phyloP scores from a whole-genome alignment of 75 land plant species.

The Sequoiadendron giganteum region DNA sequence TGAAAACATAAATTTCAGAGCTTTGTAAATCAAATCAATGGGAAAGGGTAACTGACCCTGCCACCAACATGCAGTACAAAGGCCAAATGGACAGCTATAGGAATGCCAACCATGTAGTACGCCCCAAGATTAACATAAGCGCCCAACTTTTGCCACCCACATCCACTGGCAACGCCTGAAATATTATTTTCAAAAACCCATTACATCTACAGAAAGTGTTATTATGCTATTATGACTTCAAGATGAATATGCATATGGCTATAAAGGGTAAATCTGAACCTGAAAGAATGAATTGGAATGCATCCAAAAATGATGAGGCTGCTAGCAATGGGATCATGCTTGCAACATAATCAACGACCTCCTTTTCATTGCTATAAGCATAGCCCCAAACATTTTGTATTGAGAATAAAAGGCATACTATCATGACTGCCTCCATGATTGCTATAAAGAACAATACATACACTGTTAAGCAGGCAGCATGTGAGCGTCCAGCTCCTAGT shows the following conservation, averaged over 20 bases:
- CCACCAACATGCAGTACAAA: too few species aligned
- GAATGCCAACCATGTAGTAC: slow-evolving; percentile 71
- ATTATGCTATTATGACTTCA: background rate
- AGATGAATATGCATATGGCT: background rate
- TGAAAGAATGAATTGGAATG: slow-evolving; percentile 70
- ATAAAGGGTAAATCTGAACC: too few species aligned
- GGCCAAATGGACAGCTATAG: slow-evolving; percentile 33
- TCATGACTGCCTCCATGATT: slow-evolving; percentile 30
- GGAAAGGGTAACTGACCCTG: too few species aligned
- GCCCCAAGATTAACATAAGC: slow-evolving; percentile 55
- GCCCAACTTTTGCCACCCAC: too few species aligned
- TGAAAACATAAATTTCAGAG: too few species aligned
- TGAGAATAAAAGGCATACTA: slow-evolving; percentile 19
- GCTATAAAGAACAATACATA: slow-evolving; percentile 33
- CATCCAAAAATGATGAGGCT: slow-evolving; percentile 59
- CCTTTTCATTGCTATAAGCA: too few species aligned
- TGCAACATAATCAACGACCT: too few species aligned
- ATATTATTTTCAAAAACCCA: background rate
- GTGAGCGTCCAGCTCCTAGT: slow-evolving; percentile 61
- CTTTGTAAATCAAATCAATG: too few species aligned
- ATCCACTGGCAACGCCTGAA: too few species aligned
- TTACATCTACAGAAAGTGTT: background rate
- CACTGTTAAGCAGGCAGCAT: slow-evolving; percentile 47
- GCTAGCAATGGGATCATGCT: slow-evolving; percentile 33
- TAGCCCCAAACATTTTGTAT: too few species aligned